Percentiles rank a stretch among this genome's conserved stretches.
Evolutionary conservation across 2,329 filamentous ascomycete genomes (phyloP).

Genomic region (Verticillium isaacii): DNA sequence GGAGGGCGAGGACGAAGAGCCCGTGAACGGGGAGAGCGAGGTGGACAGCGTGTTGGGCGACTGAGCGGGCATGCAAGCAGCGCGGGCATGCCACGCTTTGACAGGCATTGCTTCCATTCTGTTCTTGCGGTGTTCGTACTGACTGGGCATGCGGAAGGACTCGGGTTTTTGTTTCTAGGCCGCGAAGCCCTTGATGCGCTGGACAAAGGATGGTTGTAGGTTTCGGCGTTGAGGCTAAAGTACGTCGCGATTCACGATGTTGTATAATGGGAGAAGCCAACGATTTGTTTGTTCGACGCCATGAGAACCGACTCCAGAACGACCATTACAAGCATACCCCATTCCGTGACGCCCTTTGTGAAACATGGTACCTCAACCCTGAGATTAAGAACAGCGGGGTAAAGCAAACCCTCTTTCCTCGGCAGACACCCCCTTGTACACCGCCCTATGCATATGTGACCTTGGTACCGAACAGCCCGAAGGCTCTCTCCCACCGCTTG

Average conservation of each 20-base stretch:
- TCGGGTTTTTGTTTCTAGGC: not conserved
- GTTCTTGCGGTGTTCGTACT: not conserved
- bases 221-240: not conserved
- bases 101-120: not conserved
- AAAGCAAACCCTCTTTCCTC: not conserved
- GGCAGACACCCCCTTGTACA: not conserved
- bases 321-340: not conserved
- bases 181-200: not conserved
- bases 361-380: not conserved
- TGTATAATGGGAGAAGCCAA: not conserved
- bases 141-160: not conserved
- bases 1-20: conserved; percentile 23
- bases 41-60: conserved; percentile 36
- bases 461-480: conserved; percentile 60
- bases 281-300: not conserved
- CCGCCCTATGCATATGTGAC: conserved; percentile 29
- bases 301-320: not conserved
- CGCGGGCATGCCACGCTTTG: not conserved
- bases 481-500: conserved; percentile 56
- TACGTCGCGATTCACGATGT: not conserved
- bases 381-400: no score
- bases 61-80: conserved; percentile 13
- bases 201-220: not conserved
- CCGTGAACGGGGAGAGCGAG: conserved; percentile 9
- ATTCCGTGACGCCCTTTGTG: not conserved